Percentiles rank a stretch among this genome's conserved stretches.
These are phyloP conservation scores for Calocybe cyanea DNA, from an alignment of 768 basidiomycete genomes.

Conservation along the genomic window DNA sequence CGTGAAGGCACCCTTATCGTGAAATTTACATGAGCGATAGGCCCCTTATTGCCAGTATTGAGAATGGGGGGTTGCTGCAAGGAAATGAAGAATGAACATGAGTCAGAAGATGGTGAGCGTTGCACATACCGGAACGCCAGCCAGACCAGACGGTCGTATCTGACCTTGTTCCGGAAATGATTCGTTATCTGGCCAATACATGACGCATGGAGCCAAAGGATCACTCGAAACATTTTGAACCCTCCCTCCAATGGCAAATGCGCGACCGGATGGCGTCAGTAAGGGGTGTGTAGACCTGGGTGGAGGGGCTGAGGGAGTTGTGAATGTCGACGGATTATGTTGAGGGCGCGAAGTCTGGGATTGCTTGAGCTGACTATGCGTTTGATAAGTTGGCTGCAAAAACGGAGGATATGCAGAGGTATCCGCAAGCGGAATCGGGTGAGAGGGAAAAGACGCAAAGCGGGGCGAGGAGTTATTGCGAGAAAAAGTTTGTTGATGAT, in stretches of 20 bases:
- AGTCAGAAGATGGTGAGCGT: constrained; percentile 4
- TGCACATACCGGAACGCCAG: constrained; percentile 47
- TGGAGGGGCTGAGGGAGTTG: constrained; percentile 17
- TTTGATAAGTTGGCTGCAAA: constrained; percentile 6
- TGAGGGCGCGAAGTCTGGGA: constrained; percentile 9
- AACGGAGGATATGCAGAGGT: constrained; percentile 1
- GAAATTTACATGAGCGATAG: constrained; percentile 71
- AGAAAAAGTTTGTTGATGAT: constrained; percentile 23
- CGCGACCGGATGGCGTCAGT: constrained; percentile 79
- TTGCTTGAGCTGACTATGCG: constrained; percentile 16
- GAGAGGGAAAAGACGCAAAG: constrained; percentile 24
- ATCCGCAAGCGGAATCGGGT: constrained; percentile 8
- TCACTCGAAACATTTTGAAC: constrained; percentile 78
- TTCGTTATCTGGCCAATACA: constrained; percentile 93
- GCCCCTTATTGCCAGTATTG: constrained; percentile 85
- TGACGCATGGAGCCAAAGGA: constrained; percentile 68
- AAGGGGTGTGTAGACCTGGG: constrained; percentile 57
- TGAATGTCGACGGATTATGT: too few relatives aligned
- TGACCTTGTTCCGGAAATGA: constrained; percentile 78
- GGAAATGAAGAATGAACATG: constrained; percentile 4
- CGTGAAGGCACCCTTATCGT: too few relatives aligned
- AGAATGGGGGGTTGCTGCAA: constrained; percentile 77
- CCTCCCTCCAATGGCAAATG: constrained; percentile 71
- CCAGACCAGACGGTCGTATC: constrained; percentile 57
- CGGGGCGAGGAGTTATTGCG: constrained; percentile 27